Conservation (phyloP, 441 rosid species). For the Gossypium gossypioides region DNA sequence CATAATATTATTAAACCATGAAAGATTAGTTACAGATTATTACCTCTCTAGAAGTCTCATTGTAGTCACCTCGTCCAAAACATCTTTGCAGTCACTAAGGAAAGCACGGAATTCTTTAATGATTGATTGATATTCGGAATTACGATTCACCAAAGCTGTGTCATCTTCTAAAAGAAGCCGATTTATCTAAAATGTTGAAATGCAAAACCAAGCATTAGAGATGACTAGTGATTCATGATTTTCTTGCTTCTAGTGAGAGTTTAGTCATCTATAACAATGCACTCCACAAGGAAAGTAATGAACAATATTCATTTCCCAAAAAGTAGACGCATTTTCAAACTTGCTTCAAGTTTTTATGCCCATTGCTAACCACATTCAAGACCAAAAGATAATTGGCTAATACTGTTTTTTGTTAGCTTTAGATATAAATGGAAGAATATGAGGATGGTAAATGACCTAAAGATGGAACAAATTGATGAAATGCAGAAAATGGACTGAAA, state of each 20-base stretch:
- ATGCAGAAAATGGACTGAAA: neutral
- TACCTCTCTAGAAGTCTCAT: constrained; percentile 96
- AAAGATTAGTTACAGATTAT: constrained; percentile 4
- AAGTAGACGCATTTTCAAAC: constrained; percentile 4
- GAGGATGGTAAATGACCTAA: constrained; percentile 7
- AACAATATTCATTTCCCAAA: neutral
- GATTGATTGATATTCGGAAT: constrained; percentile 72
- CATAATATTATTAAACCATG: neutral
- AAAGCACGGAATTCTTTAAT: constrained; percentile 92
- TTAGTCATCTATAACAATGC: constrained; percentile 2
- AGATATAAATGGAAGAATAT: neutral
- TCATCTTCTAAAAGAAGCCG: constrained; percentile 93
- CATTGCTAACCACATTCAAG: neutral
- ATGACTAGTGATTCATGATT: neutral
- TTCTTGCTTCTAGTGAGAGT: neutral
- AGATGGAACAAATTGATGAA: neutral
- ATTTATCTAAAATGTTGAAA: constrained; percentile 48
- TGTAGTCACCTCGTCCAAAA: constrained; percentile 94
- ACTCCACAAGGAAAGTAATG: constrained; percentile 8
- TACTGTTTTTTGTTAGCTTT: neutral
- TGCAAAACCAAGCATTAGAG: constrained; percentile 13
- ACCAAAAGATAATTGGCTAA: neutral
- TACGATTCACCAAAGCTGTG: constrained; percentile 64
- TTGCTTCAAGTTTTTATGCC: constrained; percentile 9
- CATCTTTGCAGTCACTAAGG: constrained; percentile 90